Evolutionary conservation across 495 filamentous ascomycete species (phyloP).

Genomic region (Aspergillus saccharolyticus): DNA sequence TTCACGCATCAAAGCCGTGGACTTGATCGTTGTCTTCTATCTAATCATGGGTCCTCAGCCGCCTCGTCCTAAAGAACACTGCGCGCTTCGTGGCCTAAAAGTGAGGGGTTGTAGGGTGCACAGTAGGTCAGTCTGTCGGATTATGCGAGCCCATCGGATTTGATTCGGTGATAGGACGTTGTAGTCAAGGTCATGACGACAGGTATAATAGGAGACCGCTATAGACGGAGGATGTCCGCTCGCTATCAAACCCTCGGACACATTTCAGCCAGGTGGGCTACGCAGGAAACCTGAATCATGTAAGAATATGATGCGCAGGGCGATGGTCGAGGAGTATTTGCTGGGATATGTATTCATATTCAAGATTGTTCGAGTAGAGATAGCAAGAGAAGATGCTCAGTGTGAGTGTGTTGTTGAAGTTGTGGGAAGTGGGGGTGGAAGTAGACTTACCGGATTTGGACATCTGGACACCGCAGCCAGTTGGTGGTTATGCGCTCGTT

Average conservation of each 20-base stretch:
- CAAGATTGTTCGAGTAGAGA: neutral
- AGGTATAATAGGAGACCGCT: neutral
- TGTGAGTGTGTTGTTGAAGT: neutral
- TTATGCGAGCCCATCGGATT: neutral
- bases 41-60: neutral
- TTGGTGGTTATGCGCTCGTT: neutral
- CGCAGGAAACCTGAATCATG: neutral
- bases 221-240: neutral
- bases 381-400: neutral
- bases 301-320: neutral
- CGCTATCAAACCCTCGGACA: neutral
- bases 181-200: neutral
- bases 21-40: neutral
- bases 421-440: neutral
- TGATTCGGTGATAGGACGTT: neutral
- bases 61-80: neutral
- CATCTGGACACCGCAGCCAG: too few species aligned
- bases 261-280: neutral
- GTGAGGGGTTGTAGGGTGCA: neutral
- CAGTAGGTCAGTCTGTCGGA: neutral
- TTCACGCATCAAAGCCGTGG: neutral
- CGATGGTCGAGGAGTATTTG: neutral
- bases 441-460: neutral
- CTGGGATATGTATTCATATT: too few species aligned
- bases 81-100: neutral